phyloP scores from a whole-genome alignment of 352 stramenopile genomes.

The Pythium monospermum region DNA sequence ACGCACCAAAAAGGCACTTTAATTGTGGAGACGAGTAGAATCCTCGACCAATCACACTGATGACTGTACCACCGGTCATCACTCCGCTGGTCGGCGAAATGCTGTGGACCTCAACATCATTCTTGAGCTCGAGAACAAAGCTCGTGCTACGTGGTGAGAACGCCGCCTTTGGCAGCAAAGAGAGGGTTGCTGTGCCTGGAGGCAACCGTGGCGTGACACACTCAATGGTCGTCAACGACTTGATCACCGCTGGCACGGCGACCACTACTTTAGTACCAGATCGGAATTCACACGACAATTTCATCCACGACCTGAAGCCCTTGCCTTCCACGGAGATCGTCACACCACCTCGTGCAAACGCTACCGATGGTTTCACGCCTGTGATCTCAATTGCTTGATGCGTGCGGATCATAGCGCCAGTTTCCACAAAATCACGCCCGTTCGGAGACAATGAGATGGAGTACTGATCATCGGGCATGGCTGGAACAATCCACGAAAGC shows the following conservation, averaged over 20 bases:
- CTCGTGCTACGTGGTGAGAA: not conserved
- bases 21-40: constrained; percentile 8
- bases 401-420: not conserved
- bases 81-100: constrained; percentile 13
- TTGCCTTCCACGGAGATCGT: not conserved
- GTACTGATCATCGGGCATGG: constrained; percentile 8
- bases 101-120: constrained; percentile 7
- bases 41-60: constrained; percentile 14
- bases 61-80: constrained; percentile 5
- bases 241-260: not conserved
- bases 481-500: constrained; percentile 10
- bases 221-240: not conserved
- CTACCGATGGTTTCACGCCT: not conserved
- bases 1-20: constrained; percentile 25
- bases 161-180: not conserved
- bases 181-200: constrained; percentile 1
- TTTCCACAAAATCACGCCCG: constrained; percentile 12
- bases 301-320: constrained; percentile 18
- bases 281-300: constrained; percentile 13
- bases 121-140: not conserved
- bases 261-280: not conserved
- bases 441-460: constrained; percentile 18
- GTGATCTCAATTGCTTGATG: constrained; percentile 8
- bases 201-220: constrained; percentile 15
- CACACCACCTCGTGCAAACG: not conserved